Conservation (phyloP, 2,329 filamentous ascomycete genomes). For the Tolypocladium guangdongense region DNA sequence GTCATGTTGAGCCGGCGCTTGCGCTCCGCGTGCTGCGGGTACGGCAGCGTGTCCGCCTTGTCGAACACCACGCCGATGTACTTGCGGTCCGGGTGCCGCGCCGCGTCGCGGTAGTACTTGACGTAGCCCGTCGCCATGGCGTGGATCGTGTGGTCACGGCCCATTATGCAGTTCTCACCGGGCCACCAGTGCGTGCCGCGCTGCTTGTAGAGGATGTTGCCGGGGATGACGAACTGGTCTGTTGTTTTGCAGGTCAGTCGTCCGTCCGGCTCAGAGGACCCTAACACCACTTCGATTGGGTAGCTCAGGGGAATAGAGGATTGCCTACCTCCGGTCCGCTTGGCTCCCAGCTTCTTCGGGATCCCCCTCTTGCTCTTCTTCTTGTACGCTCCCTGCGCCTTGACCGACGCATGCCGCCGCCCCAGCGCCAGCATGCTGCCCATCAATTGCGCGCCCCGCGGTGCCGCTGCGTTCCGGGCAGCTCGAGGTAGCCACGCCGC, state of each 20-base stretch:
- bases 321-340: constrained; percentile 71
- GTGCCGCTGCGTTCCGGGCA: constrained; percentile 6
- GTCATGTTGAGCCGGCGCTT: constrained; percentile 68
- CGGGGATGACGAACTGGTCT: constrained; percentile 89
- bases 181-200: constrained; percentile 90
- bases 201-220: constrained; percentile 97
- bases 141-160: constrained; percentile 93
- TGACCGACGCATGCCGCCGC: constrained; percentile 46
- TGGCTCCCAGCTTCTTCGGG: constrained; percentile 82
- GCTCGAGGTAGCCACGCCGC: constrained; percentile 16
- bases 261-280: constrained; percentile 4
- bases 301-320: no score
- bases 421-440: constrained; percentile 34
- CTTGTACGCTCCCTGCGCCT: constrained; percentile 60
- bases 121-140: constrained; percentile 80
- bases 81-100: constrained; percentile 71
- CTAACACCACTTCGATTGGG: neutral
- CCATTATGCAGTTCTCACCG: constrained; percentile 91
- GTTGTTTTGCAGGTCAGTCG: constrained; percentile 1
- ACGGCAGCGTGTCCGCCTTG: constrained; percentile 69
- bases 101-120: constrained; percentile 88
- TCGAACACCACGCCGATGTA: constrained; percentile 92
- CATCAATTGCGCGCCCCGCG: constrained; percentile 15
- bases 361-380: constrained; percentile 47
- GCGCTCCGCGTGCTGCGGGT: constrained; percentile 61